These are phyloP conservation scores for Ophiocordyceps australis DNA, from an alignment of 2,329 filamentous ascomycete genomes.

Conservation along the genomic window DNA sequence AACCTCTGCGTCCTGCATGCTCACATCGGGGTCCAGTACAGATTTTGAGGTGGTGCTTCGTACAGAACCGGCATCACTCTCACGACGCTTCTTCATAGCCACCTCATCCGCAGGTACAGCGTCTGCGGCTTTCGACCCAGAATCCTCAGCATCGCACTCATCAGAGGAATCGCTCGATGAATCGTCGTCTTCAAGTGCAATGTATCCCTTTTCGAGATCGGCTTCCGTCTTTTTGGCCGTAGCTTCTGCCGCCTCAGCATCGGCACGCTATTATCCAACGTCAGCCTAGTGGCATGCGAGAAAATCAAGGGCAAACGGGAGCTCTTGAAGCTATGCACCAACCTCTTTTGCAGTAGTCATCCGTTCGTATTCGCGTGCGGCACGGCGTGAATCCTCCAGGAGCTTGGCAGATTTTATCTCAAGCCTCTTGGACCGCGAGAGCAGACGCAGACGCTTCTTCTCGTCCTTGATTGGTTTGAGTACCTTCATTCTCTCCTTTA, in stretches of 20 bases:
- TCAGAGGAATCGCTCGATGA: constrained; percentile 6
- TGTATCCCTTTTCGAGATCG: constrained; percentile 3
- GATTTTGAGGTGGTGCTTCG: constrained; percentile 6
- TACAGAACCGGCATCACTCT: constrained; percentile 11
- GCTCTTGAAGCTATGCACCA: neutral
- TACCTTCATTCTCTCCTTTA: constrained; percentile 10
- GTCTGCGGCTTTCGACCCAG: too few species aligned
- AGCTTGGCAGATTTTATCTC: constrained; percentile 21
- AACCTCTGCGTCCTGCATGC: constrained; percentile 3
- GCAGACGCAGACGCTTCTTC: constrained; percentile 18
- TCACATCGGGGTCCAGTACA: constrained; percentile 1
- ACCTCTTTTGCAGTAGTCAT: constrained; percentile 6
- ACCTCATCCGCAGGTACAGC: constrained; percentile 11
- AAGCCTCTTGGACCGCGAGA: constrained; percentile 17
- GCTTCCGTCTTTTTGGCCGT: constrained; percentile 5
- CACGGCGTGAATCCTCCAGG: constrained; percentile 18
- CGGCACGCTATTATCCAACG: too few species aligned
- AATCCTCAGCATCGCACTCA: too few species aligned
- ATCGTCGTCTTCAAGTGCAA: constrained; percentile 2
- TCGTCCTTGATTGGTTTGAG: constrained; percentile 14
- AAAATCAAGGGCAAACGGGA: neutral
- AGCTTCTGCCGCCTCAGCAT: constrained; percentile 1
- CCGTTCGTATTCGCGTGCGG: constrained; percentile 9
- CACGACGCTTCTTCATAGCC: constrained; percentile 12
- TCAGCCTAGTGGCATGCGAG: too few species aligned